Percentiles rank a stretch among this genome's conserved stretches.
phyloP scores from a whole-genome alignment of 176 grass and related monocot species.

The Secale cereale region DNA sequence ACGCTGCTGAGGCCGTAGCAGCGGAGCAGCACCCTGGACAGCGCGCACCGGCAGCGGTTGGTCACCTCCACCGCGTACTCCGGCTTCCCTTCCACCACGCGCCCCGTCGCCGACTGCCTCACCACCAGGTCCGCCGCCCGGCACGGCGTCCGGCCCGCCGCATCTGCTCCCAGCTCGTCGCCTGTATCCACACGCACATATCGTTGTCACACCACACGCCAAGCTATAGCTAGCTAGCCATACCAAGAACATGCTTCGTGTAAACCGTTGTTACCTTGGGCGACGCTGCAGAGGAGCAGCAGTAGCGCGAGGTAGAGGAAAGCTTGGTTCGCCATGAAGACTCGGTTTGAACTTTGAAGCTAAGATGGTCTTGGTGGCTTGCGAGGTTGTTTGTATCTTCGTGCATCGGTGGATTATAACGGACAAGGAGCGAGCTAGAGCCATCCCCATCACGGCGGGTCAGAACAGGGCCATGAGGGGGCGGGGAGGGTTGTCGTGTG shows the following conservation, averaged over 20 bases:
- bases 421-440: neutral
- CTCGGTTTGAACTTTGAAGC: neutral
- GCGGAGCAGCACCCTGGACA: conserved; percentile 40
- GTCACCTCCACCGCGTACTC: conserved; percentile 44
- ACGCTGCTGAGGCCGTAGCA: conserved; percentile 62
- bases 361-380: neutral
- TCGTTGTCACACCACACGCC: neutral
- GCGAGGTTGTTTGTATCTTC: neutral
- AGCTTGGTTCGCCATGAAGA: neutral
- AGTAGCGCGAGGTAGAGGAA: neutral
- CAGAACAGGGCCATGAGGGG: neutral
- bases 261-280: neutral
- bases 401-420: neutral
- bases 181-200: neutral
- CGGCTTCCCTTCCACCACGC: conserved; percentile 14
- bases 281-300: conserved; percentile 7
- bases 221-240: neutral
- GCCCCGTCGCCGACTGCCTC: conserved; percentile 35
- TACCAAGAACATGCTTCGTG: neutral
- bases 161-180: neutral
- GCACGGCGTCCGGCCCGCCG: neutral
- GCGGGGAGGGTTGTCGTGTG: neutral
- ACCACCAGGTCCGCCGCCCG: conserved; percentile 25
- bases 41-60: conserved; percentile 51
- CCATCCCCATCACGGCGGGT: neutral